Base-by-base conservation (phyloP, 495 filamentous ascomycete genomes). In the Trichoderma gamsii region DNA sequence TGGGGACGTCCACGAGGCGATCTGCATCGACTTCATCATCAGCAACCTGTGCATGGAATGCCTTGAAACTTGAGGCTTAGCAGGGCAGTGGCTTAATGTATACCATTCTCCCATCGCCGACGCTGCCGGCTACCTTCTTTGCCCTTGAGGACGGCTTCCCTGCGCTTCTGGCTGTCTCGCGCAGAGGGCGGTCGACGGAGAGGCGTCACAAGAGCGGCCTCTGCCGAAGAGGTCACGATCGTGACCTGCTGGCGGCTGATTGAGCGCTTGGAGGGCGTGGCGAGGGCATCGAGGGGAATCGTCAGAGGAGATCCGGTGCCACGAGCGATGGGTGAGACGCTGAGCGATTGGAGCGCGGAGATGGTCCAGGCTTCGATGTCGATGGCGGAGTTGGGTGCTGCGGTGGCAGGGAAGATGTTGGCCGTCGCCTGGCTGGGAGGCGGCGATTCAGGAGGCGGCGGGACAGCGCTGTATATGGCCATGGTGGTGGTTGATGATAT, bases 101-200 rank as follows among this genome's bases (percentile, higher is more conserved):
- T 85, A 97, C 93, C 93, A 77, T 99, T 99, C 80, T 99, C 95
- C 92, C 93, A 97, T 51, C 93, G 84, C 73, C 92, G 89, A 63
- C 95, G 84, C 67, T 93, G 87, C 56, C 94, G 85, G 69, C 87
- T 92, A n/a, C 95, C 95, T 73, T 97, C 92, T 71, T 93, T 96
- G 64, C 94, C 95, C 78, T 91, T 94, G n/a, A 93, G 79, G 65
- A 96, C 72, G 12, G 88, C 88, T 73, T 97, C 94, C 32, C 94
- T 76, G 51, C 72, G 73, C 51, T 75, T 76, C 71, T 78, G 73
- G 69, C 79, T 84, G 59, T 85, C 83, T 7, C 83, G 77, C 32
- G 74, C 72, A 56, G 77, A 77, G 0, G 71, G 73, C 32, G 79
- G 73, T 12, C 75, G 74, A 59, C 73, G 77, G 35, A 76, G 61